phyloP scores from a whole-genome alignment of 2,329 filamentous ascomycete genomes.

The Neonectria coccinea region DNA sequence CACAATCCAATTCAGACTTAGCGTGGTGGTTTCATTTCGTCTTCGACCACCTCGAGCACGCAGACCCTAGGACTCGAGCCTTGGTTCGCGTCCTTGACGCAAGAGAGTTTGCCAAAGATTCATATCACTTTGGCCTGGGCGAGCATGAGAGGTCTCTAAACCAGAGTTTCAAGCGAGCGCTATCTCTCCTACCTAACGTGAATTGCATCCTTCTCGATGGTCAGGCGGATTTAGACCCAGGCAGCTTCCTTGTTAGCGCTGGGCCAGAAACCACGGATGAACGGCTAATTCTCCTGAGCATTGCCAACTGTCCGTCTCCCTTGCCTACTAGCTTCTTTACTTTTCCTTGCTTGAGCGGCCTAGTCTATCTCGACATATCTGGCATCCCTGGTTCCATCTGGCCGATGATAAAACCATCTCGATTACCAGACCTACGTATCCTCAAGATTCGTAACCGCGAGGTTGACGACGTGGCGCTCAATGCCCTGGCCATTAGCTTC shows the following conservation, averaged over 20 bases:
- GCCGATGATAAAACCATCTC: conserved; percentile 48
- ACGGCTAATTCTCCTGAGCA: conserved; percentile 55
- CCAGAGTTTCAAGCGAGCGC: conserved; percentile 54
- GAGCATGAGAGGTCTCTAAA: conserved; percentile 50
- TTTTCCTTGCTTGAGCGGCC: conserved; percentile 49
- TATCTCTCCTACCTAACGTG: conserved; percentile 57
- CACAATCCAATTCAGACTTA: conserved; percentile 55
- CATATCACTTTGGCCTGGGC: conserved; percentile 57
- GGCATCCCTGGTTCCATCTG: conserved; percentile 59
- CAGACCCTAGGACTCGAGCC: conserved; percentile 54
- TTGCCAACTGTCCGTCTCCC: conserved; percentile 55
- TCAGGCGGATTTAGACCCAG: conserved; percentile 58
- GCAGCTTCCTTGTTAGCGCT: conserved; percentile 47
- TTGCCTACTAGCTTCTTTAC: conserved; percentile 57
- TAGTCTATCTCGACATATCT: conserved; percentile 67
- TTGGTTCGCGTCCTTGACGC: conserved; percentile 63
- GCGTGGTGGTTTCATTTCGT: conserved; percentile 63
- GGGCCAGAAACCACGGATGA: conserved; percentile 14
- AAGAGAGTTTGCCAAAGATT: conserved; percentile 55
- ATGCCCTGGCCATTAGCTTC: conserved; percentile 50
- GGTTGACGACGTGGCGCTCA: conserved; percentile 55
- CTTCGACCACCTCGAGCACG: conserved; percentile 50
- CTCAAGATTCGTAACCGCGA: conserved; percentile 63
- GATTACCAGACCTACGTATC: conserved; percentile 62
- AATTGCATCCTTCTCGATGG: conserved; percentile 62